Base-by-base conservation (phyloP, 2,329 filamentous ascomycete genomes). In the Sphaceloma murrayae region DNA sequence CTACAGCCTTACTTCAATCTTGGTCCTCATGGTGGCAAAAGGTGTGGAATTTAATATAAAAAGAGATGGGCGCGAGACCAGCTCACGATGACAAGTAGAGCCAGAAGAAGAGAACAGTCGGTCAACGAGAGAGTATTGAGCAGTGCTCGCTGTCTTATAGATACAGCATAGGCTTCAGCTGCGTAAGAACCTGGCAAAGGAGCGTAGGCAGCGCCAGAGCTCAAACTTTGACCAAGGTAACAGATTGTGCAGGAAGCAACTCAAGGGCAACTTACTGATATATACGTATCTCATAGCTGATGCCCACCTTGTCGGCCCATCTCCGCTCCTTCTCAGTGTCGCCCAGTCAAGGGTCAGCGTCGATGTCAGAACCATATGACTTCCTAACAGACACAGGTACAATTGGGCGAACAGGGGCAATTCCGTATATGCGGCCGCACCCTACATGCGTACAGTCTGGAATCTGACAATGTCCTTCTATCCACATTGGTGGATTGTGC, bases 201-300 rank as follows among this genome's bases (percentile, higher is more conserved):
- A 40, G 21, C 13, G 36, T n/a, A n/a, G n/a, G n/a, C n/a, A n/a
- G n/a, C n/a, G n/a, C n/a, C n/a, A n/a, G n/a, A n/a, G n/a, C n/a
- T n/a, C n/a, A n/a, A n/a, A n/a, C n/a, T n/a, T n/a, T n/a, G n/a
- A 18, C 14, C 22, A 17, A 17, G 7, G 36, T 11, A 10, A 16
- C 7, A 14, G 9, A 40, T 40, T 16, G 14, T 8, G 22, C n/a
- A 10, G 36, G 24, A 40, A 26, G n/a, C 22, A 29, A 11, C 13
- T 22, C 36, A 40, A 40, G 36, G 36, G 18, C 36, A 17, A n/a
- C n/a, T 33, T 16, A 10, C 21, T 29, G 13, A 22, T 40, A 40
- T 40, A 40, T 38, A 38, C 34, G 34, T 38, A 11, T n/a, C 34
- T 5, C 24, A 11, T 13, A 14, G n/a, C n/a, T n/a, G n/a, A n/a